Base-by-base conservation (phyloP, 805 yeast genomes). In the Yueomyces sinensis region DNA sequence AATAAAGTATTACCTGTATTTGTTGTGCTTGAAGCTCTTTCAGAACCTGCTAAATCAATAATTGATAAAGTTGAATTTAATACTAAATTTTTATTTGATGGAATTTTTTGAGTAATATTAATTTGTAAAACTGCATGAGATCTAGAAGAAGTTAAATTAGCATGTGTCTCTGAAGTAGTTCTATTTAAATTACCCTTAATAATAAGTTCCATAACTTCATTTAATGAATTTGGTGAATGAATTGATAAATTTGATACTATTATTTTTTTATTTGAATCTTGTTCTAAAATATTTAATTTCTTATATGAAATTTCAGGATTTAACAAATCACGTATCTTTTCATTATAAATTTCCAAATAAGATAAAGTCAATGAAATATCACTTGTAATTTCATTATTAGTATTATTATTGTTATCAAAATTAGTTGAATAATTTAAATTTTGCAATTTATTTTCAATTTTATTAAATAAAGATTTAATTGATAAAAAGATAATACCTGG, bases 11-110 rank as follows among this genome's bases (percentile, higher is more conserved):
- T 71, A 0, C 97, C 97, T 31, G 84, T 58, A 54, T 89, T 89
- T 43, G 72, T 74, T 0, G 97, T 86, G 0, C 91, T 80, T 0
- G 91, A 76, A 0, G 97, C 97, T 29, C 97, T 64, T 59, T 89
- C 97, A 56, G 94, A 81, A 4, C 97, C 97, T 0, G 97, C 97
- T 31, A 89, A 59, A 55, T 89, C 97, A 32, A 89, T 87, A 19
- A 89, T 79, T 1, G 91, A 79, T 22, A 87, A 60, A 0, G 94
- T 82, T 0, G 94, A 86, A 27, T 49, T 47, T 35, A 75, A 65
- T 7, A 11, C 11, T 20, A 20, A 20, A 25, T 9, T n/a, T 6
- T 9, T 25, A 25, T 25, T n/a, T 25, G 5, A 11, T 25, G 13
- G 5, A 25, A 13, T 25, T 22, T 22, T 7, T 47, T 78, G 83